Evolutionary conservation across 768 basidiomycete genomes (phyloP), one percentile per base, ranked within the genome.

Genomic region (Mrakia blollopis): DNA sequence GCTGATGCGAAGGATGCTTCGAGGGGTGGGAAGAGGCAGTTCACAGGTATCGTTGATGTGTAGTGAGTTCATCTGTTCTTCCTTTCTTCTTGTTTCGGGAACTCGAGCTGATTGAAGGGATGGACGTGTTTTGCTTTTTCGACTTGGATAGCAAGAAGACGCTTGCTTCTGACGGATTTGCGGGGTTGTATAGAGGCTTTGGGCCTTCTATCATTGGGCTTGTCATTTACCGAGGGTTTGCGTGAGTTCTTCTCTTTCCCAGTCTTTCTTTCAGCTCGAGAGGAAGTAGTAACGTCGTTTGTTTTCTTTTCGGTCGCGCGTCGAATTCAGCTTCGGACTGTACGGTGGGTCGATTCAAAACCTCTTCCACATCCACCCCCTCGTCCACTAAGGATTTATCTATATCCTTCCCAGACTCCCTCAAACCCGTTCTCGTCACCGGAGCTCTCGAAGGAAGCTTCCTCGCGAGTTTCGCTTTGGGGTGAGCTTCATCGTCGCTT

Each of bases 131-230:
- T 11, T 32, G 52, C 52, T 54, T 25, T 21, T 28, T 62, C 28
- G 28, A n/a, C n/a, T n/a, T n/a, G n/a, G n/a, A n/a, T 30, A 62
- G 61, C 79, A 69, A 78, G 77, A 78, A 78, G 72, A 78, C 77
- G 25, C 77, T 78, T 37, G 77, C 77, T 32, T 90, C 93, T 37
- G 97, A 99, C 83, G 97, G 97, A 90, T 87, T 99, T 82, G 93
- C 91, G 79, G 97, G 97, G 88, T 94, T 99, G 82, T 99, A 98
- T 89, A 94, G 97, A 88, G 97, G 97, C 78, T 98, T 99, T 86
- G 90, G 98, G 75, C 97, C 97, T 79, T 98, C 95, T 78, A 97
- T 99, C 79, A 95, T 94, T 81, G 97, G 97, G 86, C 98, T 99
- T 87, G 90, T 99, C 81, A 96, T 98, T 84, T 98, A 98, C 89